Evolutionary conservation across 345 rosid species (phyloP), one percentile per base, ranked within the genome.

Genomic region (Melastoma malabathricum): DNA sequence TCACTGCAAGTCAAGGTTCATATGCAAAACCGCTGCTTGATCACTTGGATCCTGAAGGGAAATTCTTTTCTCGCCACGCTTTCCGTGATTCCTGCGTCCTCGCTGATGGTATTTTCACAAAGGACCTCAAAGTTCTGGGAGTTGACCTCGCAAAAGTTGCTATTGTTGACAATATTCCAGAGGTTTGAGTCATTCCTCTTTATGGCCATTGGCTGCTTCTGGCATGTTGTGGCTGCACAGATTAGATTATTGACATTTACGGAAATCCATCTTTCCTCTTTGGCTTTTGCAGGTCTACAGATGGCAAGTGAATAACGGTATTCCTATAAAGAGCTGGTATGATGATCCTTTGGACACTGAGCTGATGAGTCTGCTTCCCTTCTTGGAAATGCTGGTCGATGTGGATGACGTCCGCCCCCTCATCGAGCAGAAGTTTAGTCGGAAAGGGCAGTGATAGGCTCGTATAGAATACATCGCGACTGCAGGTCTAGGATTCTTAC

Each of bases 251-350:
- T 49, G 29, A n/a, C 19, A 25, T 31, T 25, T 15, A 15, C n/a
- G 20, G 43, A 31, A 15, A 51, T 15, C 38, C 7, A 1, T 3
- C 20, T 29, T 51, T 51, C 31, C 4, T 31, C 44, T 10, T n/a
- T 31, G 23, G 43, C 44, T 57, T 43, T 79, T 79, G 66, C 80
- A 87, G 94, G 93, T 82, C 54, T 87, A 80, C 82, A 82, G 85
- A 69, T 72, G 84, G 85, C 98, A 92, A 72, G 77, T 84, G 59
- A 78, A 82, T 72, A 92, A 92, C 47, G 98, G 93, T 65, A 92
- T 87, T 67, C 98, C 98, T 44, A 92, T 92, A 57, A 75, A 76
- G 80, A 92, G 98, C 73, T 87, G 96, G 98, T 87, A 77, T 43
- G 79, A 77, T 69, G 98, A 92, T 65, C 84, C 89, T 60, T 72